These are phyloP conservation scores for Thelonectria discophora DNA, from an alignment of 2,329 filamentous ascomycete species.

Conservation along the genomic window DNA sequence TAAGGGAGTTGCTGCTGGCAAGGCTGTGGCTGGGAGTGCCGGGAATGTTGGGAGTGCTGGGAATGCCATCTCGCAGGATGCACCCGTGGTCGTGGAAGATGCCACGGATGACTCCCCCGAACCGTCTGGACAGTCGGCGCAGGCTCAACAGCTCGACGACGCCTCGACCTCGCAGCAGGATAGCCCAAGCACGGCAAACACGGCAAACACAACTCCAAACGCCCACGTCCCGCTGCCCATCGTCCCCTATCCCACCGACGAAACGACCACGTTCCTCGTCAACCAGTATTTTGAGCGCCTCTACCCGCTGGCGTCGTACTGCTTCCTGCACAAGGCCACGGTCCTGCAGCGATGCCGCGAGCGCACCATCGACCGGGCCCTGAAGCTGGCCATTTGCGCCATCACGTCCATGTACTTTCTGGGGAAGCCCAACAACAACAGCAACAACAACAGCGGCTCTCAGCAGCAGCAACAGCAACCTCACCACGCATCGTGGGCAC, in stretches of 20 bases:
- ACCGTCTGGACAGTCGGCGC: conserved; percentile 3
- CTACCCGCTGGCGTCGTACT: conserved; percentile 37
- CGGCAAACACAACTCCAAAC: background rate
- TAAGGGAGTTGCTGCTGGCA: conserved; percentile 15
- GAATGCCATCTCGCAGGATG: conserved; percentile 26
- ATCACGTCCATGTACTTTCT: conserved; percentile 40
- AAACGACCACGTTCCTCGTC: conserved; percentile 28
- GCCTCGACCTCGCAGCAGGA: conserved; percentile 28
- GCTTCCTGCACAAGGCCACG: conserved; percentile 39
- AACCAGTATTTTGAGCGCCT: conserved; percentile 39
- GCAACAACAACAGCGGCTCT: too few species aligned
- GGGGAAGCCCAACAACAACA: conserved; percentile 9
- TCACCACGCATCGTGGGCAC: conserved; percentile 35
- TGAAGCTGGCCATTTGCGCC: conserved; percentile 38
- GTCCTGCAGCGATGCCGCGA: conserved; percentile 41
- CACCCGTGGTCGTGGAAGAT: conserved; percentile 1
- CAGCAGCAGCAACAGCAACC: too few species aligned
- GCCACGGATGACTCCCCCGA: conserved; percentile 22
- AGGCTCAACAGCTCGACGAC: conserved; percentile 15
- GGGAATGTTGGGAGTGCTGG: too few species aligned
- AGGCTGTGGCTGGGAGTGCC: conserved; percentile 1
- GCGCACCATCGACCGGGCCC: conserved; percentile 38
- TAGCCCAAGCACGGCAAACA: background rate
- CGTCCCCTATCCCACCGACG: conserved; percentile 25
- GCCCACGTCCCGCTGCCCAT: background rate